These are phyloP conservation scores for Colletotrichum nymphaeae DNA, from an alignment of 2,329 filamentous ascomycete genomes.

Conservation along the genomic window DNA sequence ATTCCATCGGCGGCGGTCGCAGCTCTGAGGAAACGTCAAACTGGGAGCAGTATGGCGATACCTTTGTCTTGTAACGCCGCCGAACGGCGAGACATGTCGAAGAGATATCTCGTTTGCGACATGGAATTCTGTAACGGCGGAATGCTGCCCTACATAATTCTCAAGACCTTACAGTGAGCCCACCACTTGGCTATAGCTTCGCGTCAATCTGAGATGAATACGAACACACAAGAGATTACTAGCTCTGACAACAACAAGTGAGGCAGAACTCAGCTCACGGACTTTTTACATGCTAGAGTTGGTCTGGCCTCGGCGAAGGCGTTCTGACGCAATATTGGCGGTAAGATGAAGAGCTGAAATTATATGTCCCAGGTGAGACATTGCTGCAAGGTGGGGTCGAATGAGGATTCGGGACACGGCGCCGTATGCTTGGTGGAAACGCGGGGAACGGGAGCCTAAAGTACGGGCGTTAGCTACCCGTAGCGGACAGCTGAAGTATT, in stretches of 20 bases:
- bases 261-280: neutral
- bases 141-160: neutral
- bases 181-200: neutral
- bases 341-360: neutral
- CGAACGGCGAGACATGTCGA: neutral
- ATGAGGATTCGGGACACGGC: constrained; percentile 6
- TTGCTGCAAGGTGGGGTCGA: constrained; percentile 5
- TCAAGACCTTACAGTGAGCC: too few species aligned
- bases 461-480: constrained; percentile 11
- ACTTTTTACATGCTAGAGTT: neutral
- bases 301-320: neutral
- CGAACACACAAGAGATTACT: neutral
- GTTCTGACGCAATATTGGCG: neutral
- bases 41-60: neutral
- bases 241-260: neutral
- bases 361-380: neutral
- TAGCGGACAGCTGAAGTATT: neutral
- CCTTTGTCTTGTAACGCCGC: neutral
- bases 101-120: neutral
- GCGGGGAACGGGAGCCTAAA: constrained; percentile 21
- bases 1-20: neutral
- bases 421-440: constrained; percentile 29
- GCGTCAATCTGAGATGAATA: neutral
- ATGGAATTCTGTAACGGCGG: neutral
- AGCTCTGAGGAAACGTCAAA: neutral